Percentiles rank a stretch among this genome's conserved stretches.
Conservation (phyloP, 2,329 filamentous ascomycete genomes). For the Pyrenochaeta sp. region DNA sequence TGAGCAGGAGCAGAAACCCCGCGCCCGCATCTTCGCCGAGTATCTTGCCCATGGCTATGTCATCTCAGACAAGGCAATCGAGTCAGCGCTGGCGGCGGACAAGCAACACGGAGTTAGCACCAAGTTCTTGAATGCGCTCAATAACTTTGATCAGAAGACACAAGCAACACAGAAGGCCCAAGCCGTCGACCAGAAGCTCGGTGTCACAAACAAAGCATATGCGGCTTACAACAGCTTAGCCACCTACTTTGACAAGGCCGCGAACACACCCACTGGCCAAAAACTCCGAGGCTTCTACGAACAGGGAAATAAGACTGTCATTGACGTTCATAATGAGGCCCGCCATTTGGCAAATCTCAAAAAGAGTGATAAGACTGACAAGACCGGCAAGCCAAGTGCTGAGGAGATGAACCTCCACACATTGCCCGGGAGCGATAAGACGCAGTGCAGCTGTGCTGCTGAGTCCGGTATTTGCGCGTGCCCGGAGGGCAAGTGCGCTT, state of each 20-base stretch:
- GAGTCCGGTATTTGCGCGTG: conserved; percentile 56
- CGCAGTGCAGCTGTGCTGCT: conserved; percentile 59
- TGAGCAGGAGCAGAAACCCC: conserved; percentile 95
- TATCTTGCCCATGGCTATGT: conserved; percentile 96
- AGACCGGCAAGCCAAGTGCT: conserved; percentile 25
- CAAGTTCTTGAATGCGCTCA: conserved; percentile 80
- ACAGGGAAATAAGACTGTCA: conserved; percentile 83
- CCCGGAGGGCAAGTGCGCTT: conserved; percentile 57
- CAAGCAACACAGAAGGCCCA: conserved; percentile 88
- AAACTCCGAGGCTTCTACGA: conserved; percentile 89
- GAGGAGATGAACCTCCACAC: conserved; percentile 53
- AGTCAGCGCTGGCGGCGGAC: conserved; percentile 87
- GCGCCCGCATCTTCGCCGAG: conserved; percentile 91
- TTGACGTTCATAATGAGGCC: conserved; percentile 93
- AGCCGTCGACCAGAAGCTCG: conserved; percentile 84
- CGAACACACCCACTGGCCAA: conserved; percentile 85
- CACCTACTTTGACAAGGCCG: conserved; percentile 95
- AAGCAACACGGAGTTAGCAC: conserved; percentile 84
- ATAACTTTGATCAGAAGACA: conserved; percentile 82
- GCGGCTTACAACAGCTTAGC: conserved; percentile 72
- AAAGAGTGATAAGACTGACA: conserved; percentile 53
- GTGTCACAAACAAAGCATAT: conserved; percentile 77
- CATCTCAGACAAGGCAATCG: conserved; percentile 78
- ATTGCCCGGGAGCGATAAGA: conserved; percentile 52
- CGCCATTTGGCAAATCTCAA: conserved; percentile 88